Conservation (phyloP, 2,329 filamentous ascomycete species). For the Penicillium verrucosum region DNA sequence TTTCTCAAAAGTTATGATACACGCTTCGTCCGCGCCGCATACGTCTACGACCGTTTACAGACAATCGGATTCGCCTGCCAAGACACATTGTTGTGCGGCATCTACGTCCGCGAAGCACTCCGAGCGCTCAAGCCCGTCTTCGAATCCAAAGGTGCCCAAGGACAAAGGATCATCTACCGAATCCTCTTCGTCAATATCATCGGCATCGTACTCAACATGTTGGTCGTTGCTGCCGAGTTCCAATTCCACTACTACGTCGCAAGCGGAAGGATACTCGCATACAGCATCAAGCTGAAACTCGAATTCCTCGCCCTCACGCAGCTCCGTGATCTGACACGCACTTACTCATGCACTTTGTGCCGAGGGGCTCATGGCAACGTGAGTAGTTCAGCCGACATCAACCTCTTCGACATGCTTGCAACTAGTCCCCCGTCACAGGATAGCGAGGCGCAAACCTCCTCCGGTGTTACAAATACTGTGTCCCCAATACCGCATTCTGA, state of each 20-base stretch:
- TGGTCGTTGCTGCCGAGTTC: conserved; percentile 35
- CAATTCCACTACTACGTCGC: conserved; percentile 36
- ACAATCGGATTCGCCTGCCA: conserved; percentile 51
- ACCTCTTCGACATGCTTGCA: conserved; percentile 15
- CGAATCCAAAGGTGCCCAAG: conserved; percentile 36
- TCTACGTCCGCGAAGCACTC: conserved; percentile 52
- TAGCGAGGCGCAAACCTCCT: not conserved
- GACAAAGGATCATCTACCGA: conserved; percentile 41
- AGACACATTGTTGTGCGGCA: conserved; percentile 49
- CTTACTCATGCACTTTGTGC: conserved; percentile 11
- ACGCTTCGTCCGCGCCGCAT: not conserved
- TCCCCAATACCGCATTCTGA: not conserved
- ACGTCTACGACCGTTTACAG: conserved; percentile 49
- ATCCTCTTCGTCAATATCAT: conserved; percentile 45
- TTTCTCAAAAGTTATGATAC: conserved; percentile 18
- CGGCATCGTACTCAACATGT: conserved; percentile 39
- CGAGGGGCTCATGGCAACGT: not conserved
- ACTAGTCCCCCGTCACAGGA: not conserved
- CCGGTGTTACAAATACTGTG: not conserved
- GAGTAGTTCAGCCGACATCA: conserved; percentile 11
- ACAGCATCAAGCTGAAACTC: conserved; percentile 46
- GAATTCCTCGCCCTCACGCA: conserved; percentile 44
- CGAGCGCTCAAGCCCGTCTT: conserved; percentile 40
- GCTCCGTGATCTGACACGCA: conserved; percentile 31
- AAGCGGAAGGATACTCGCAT: conserved; percentile 38